phyloP scores from a whole-genome alignment of 2,329 filamentous ascomycete genomes.

The Bipolaris cookei region DNA sequence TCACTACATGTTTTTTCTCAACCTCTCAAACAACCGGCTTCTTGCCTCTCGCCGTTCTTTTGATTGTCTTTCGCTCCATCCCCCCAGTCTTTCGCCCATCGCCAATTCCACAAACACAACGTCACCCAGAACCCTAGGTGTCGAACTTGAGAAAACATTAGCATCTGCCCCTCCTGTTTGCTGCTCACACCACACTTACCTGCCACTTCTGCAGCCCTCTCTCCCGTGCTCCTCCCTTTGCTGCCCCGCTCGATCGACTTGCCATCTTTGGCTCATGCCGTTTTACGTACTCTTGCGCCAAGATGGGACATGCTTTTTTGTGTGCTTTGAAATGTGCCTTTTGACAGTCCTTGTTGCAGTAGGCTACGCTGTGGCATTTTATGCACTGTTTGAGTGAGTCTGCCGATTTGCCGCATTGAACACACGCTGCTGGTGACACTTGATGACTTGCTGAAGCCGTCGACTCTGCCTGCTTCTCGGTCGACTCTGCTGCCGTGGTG shows the following conservation, averaged over 20 bases:
- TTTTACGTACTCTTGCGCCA: constrained; percentile 50
- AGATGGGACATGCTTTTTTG: constrained; percentile 49
- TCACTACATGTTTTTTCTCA: not conserved
- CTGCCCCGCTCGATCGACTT: constrained; percentile 31
- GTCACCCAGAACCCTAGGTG: constrained; percentile 4
- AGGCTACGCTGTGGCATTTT: constrained; percentile 49
- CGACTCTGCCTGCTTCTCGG: constrained; percentile 2
- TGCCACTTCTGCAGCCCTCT: constrained; percentile 52
- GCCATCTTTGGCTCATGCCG: constrained; percentile 50
- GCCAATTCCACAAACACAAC: not conserved
- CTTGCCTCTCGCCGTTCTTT: too few species aligned
- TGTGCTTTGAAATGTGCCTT: constrained; percentile 50
- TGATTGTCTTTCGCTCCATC: not conserved
- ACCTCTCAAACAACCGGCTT: not conserved
- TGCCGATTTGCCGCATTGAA: constrained; percentile 30
- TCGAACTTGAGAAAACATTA: constrained; percentile 11
- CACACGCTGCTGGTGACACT: constrained; percentile 23
- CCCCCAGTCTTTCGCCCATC: not conserved
- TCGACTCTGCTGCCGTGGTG: not conserved
- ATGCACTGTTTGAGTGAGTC: constrained; percentile 46
- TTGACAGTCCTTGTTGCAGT: constrained; percentile 52
- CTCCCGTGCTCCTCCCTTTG: constrained; percentile 42
- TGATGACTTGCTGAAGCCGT: constrained; percentile 22
- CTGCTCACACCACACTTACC: constrained; percentile 20
- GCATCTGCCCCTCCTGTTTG: not conserved